Evolutionary conservation across 768 basidiomycete species (phyloP).

Genomic region (Suillus placidus): DNA sequence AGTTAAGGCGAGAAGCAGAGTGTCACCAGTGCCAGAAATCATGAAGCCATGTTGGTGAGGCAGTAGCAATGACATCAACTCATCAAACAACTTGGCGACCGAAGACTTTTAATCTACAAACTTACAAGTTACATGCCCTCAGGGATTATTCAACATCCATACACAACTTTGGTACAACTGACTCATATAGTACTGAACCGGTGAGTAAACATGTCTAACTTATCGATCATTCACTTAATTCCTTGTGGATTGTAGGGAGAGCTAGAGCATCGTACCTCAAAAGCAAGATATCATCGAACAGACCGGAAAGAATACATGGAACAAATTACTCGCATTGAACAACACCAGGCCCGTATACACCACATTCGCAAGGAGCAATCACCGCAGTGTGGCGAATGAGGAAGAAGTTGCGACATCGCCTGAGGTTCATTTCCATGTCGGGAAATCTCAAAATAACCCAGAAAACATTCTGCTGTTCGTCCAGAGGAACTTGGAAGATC

Average conservation of each 20-base stretch:
- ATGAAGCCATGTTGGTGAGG: too few relatives aligned
- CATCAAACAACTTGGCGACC: not conserved
- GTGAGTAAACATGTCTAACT: conserved; percentile 22
- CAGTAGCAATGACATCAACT: too few relatives aligned
- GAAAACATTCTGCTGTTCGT: conserved; percentile 5
- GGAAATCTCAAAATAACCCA: conserved; percentile 7
- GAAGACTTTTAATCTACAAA: conserved; percentile 31
- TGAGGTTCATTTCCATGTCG: conserved; percentile 24
- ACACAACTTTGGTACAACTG: conserved; percentile 33
- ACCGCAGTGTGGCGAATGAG: too few relatives aligned
- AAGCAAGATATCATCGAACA: conserved; percentile 14
- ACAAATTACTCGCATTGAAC: not conserved
- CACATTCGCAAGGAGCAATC: not conserved
- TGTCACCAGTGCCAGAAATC: not conserved
- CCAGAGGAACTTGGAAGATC: conserved; percentile 23
- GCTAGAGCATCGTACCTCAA: conserved; percentile 16
- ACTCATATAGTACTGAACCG: conserved; percentile 35
- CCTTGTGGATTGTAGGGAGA: conserved; percentile 14
- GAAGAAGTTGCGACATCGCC: not conserved
- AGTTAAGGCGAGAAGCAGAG: conserved; percentile 15
- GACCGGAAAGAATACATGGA: conserved; percentile 2
- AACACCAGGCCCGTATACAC: not conserved
- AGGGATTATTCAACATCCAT: conserved; percentile 34
- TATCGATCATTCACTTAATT: too few relatives aligned
- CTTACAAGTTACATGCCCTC: conserved; percentile 37